These are phyloP conservation scores for Moricandia arvensis DNA, from an alignment of 345 rosid genomes.

Conservation along the genomic window DNA sequence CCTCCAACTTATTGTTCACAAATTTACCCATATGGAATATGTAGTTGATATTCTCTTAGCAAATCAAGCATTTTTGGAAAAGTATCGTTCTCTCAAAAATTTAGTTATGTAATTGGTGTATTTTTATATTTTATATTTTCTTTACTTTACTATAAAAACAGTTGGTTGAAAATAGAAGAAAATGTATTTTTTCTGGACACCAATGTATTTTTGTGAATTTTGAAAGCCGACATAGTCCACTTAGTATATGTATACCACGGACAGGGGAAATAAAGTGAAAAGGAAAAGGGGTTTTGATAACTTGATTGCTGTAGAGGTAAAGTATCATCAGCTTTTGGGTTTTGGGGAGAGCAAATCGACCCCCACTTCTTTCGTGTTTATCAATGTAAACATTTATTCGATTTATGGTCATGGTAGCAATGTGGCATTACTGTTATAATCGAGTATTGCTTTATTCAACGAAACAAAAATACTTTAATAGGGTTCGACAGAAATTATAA, in stretches of 20 bases:
- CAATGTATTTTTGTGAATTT: too few relatives aligned
- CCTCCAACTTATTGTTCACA: too few relatives aligned
- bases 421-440: conserved; percentile 7
- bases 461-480: neutral
- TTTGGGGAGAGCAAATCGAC: conserved; percentile 10
- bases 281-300: conserved; percentile 31
- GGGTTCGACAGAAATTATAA: neutral
- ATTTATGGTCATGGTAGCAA: neutral
- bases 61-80: too few relatives aligned
- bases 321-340: conserved; percentile 40
- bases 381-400: neutral
- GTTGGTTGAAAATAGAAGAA: too few relatives aligned
- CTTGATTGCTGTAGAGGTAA: conserved; percentile 44
- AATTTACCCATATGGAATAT: too few relatives aligned
- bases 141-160: too few relatives aligned
- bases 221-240: neutral
- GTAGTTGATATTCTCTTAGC: too few relatives aligned
- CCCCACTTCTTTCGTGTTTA: conserved; percentile 4
- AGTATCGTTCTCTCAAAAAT: too few relatives aligned
- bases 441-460: neutral
- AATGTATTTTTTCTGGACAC: too few relatives aligned
- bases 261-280: conserved; percentile 17
- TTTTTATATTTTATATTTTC: too few relatives aligned
- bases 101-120: too few relatives aligned
- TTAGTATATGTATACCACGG: neutral